These are phyloP conservation scores for Leucocoprinus birnbaumii DNA, from an alignment of 768 basidiomycete genomes.

Conservation along the genomic window DNA sequence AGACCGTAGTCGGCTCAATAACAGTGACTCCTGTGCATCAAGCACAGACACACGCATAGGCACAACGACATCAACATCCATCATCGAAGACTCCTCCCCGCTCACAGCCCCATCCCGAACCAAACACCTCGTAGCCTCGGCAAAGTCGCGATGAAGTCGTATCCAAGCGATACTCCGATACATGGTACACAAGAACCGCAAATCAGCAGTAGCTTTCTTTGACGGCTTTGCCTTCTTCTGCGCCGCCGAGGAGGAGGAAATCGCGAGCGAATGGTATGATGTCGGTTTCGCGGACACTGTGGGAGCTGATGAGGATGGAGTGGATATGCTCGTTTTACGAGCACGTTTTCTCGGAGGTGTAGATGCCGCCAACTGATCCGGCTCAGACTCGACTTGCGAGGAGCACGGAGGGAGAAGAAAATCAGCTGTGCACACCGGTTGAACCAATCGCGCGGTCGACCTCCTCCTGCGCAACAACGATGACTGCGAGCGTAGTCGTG, in stretches of 20 bases:
- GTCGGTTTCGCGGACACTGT: not conserved
- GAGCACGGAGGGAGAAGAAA: too few species aligned
- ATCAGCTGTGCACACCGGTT: not conserved
- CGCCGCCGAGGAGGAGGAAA: not conserved
- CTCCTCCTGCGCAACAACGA: constrained; percentile 6
- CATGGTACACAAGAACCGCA: constrained; percentile 7
- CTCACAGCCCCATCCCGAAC: too few species aligned
- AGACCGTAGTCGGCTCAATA: constrained; percentile 8
- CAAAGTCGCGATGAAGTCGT: not conserved
- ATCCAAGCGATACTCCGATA: constrained; percentile 7
- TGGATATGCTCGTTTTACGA: constrained; percentile 5
- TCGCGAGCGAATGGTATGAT: not conserved
- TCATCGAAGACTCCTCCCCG: not conserved
- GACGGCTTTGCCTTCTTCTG: not conserved
- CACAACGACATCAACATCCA: constrained; percentile 4
- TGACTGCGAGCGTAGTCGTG: constrained; percentile 3
- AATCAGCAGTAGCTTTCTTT: constrained; percentile 1
- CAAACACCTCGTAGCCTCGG: not conserved
- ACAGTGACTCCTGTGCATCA: constrained; percentile 7
- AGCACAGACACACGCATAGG: not conserved
- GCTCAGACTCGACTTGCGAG: constrained; percentile 8
- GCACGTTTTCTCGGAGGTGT: constrained; percentile 9
- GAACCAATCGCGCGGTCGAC: not conserved
- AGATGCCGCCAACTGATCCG: constrained; percentile 1
- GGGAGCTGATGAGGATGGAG: not conserved